Evolutionary conservation across 345 rosid species (phyloP), one percentile per base, ranked within the genome.

Genomic region (Citrus reticulata): DNA sequence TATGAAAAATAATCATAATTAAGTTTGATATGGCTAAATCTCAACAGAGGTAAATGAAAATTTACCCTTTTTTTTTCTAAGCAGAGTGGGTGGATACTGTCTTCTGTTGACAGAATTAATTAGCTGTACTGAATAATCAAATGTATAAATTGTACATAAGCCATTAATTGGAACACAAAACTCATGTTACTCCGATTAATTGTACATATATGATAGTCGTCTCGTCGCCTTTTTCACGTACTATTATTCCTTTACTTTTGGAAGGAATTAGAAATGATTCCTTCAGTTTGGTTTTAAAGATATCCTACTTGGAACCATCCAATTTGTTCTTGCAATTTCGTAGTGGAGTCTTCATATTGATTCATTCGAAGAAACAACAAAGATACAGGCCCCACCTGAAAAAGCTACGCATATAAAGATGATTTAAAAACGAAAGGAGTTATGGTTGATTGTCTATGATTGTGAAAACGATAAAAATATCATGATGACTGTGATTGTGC

Each of bases 381-480:
- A 76, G 34, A 4, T 3, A 22, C 60, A 32, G 74, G 58, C 30
- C 77, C 83, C 85, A 80, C 73, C n/a, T 55, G 57, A 25, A 13
- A 79, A 79, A 79, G 78, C 68, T 34, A 66, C 11, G 37, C 13
- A 35, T 1, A 19, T 74, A 59, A 29, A 59, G 55, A 81, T 35
- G 74, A 72, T 78, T 78, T 78, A 75, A 51, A 42, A 42, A 76
- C 51, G 72, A 58, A 80, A 81, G 72, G 84, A 37, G 80, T 72
- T 66, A 70, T 46, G 75, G 62, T 80, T 58, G 66, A 70, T 66
- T 75, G 70, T 54, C 70, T 78, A 75, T 75, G 78, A 81, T 72
- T 81, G 58, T 34, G 51, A 70, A 63, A 22, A 76, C 70, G 51
- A 63, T 68, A 60, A 71, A 65, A 29, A 66, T 60, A 37, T 65